Evolutionary conservation across 1,139 yeast genomes (phyloP).

Genomic region (Pichia sp.): DNA sequence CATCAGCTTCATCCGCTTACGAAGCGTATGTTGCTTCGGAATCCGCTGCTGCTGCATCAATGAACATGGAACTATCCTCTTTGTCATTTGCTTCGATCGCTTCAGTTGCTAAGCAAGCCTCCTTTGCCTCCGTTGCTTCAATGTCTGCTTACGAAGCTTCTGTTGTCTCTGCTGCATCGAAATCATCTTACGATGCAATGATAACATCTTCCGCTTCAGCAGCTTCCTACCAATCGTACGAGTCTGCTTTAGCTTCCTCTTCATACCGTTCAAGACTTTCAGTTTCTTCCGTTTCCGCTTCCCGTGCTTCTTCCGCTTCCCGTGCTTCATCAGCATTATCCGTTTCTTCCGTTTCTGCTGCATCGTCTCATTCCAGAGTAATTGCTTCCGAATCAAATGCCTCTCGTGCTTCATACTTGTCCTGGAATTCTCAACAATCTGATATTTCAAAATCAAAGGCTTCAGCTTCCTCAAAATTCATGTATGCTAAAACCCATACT

Average conservation of each 20-base stretch:
- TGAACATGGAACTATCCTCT: background rate
- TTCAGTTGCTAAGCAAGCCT: constrained; percentile 22
- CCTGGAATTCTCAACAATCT: constrained; percentile 23
- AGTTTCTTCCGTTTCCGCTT: constrained; percentile 15
- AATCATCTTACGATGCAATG: constrained; percentile 13
- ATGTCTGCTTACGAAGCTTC: constrained; percentile 23
- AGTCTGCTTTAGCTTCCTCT: constrained; percentile 19
- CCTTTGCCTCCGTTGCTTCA: constrained; percentile 18
- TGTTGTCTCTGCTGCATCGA: constrained; percentile 24
- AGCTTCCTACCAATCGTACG: constrained; percentile 8
- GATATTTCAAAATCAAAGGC: constrained; percentile 20
- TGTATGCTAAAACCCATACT: constrained; percentile 30
- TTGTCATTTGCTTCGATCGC: constrained; percentile 16
- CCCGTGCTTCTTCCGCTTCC: constrained; percentile 21
- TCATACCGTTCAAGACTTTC: constrained; percentile 2
- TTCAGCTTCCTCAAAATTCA: constrained; percentile 12
- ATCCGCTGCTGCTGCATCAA: constrained; percentile 20
- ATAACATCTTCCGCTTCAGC: constrained; percentile 8
- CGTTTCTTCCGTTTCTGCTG: constrained; percentile 13
- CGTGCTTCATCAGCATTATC: constrained; percentile 1
- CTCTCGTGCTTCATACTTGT: constrained; percentile 12
- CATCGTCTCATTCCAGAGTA: constrained; percentile 18
- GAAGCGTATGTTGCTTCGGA: constrained; percentile 12
- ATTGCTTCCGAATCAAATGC: constrained; percentile 19
- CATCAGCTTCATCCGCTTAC: constrained; percentile 18